Evolutionary conservation across 371 early-diverging fungal species (phyloP), one percentile per base, ranked within the genome.

Genomic region (Capillidium heterosporum): DNA sequence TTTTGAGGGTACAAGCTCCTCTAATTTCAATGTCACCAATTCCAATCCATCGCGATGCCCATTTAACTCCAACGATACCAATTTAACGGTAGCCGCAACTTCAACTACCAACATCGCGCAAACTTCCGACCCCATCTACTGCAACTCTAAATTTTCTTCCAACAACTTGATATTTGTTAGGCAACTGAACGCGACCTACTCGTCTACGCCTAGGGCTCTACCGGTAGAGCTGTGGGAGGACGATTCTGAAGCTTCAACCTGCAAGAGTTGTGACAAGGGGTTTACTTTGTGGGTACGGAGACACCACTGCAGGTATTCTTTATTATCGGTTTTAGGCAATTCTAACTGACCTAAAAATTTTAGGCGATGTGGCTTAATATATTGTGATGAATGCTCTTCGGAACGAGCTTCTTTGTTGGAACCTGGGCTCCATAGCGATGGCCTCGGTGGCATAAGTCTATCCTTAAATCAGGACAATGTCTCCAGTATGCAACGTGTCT

Each of bases 241-340:
- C 1, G 43, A 55, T 39, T 35, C 10, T n/a, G 43, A 42, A 4
- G 24, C 43, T n/a, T 39, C n/a, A 29, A 7, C 26, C 13, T 55
- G 55, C 27, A n/a, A 21, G 3, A 35, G 10, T 29, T 55, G 55
- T 28, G 26, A 44, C 15, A 55, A 55, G 42, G 7, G 8, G 11
- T 55, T 55, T 23, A 55, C 26, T 28, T n/a, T 55, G 28, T 55
- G 31, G 17, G 11, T 55, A 40, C 19, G 55, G 24, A 10, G 55
- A 17, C 55, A 55, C 26, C 55, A 55, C 27, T 55, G 55, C 43
- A 55, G 55, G 55, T 55, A 55, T 26, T 40, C 11, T 42, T n/a
- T 23, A 11, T 11, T 19, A 26, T 8, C 7, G 3, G 4, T 26
- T 48, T 27, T 7, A 26, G 10, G 48, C 19, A 17, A 7, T 24